Evolutionary conservation across 2,329 filamentous ascomycete genomes (phyloP), one percentile per base, ranked within the genome.

Genomic region (Aulographum hederae): DNA sequence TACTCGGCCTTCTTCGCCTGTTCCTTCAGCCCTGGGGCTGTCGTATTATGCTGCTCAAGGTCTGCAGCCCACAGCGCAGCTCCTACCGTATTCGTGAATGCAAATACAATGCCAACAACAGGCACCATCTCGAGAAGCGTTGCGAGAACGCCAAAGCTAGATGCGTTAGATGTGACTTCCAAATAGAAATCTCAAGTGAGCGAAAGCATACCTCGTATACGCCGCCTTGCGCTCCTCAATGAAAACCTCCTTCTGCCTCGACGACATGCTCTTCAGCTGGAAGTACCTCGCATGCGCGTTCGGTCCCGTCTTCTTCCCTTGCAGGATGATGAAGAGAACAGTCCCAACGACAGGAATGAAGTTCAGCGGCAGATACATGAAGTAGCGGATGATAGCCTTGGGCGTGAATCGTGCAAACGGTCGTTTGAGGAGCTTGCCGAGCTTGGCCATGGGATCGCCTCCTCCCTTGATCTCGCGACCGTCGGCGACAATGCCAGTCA

Each of bases 331-430:
- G 52, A 92, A 95, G 4, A 84, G 58, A 5, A 73, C 58, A 0
- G 85, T 93, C 4, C 86, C 86, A 13, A 93, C 69, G 1, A 94
- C 66, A 0, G 86, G 86, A 32, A 95, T 84, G 48, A 93, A 84
- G 58, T 94, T 95, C 37, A 95, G 61, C 8, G 82, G 81, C 20
- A 89, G 59, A 47, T 84, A 82, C 54, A 89, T 66, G 35, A 86
- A 43, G 42, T 82, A 81, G 28, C 78, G 63, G 15, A 89, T 52
- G 23, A 89, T 47, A 4, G 73, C 69, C 42, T 48, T 47, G 1
- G 60, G 53, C 2, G 54, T 54, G 33, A 60, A 59, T 35, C 58
- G 53, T 13, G 47, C 47, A 34, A 69, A 60, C 0, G 61, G 63
- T 36, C 54, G 61, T 39, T 57, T 60, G 26, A 65, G 43, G 31